phyloP scores from a whole-genome alignment of 2,329 filamentous ascomycete species.

The Fusarium sp. region DNA sequence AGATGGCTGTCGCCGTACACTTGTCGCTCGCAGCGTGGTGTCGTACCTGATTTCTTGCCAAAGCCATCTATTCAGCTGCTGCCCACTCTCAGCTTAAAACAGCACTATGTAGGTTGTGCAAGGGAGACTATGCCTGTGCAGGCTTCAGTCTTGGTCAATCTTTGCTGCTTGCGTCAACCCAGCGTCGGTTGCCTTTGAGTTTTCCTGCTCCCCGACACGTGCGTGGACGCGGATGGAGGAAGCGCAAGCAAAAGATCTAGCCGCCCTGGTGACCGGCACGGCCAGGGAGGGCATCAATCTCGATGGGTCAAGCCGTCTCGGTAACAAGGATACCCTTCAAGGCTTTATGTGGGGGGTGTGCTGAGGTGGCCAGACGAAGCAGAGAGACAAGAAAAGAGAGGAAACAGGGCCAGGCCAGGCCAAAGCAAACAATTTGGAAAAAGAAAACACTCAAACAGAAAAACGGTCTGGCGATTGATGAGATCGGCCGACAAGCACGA shows the following conservation, averaged over 20 bases:
- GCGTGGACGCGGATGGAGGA: conserved; percentile 11
- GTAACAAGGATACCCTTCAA: conserved; percentile 14
- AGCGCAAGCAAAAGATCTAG: conserved; percentile 31
- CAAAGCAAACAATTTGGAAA: not conserved
- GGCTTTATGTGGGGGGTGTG: not conserved
- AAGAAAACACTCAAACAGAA: not conserved
- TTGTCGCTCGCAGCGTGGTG: not conserved
- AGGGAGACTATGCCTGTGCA: conserved; percentile 12
- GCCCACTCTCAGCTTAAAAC: conserved; percentile 26
- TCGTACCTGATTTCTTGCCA: conserved; percentile 11
- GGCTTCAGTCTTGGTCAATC: conserved; percentile 21
- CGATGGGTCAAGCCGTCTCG: conserved; percentile 14
- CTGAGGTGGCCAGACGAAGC: not conserved
- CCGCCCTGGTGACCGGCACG: conserved; percentile 21
- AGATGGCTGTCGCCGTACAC: not conserved
- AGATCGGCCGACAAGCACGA: not conserved
- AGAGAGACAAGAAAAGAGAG: not conserved
- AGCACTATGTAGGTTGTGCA: conserved; percentile 3
- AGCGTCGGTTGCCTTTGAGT: conserved; percentile 6
- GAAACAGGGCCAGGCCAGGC: not conserved
- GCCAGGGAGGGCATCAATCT: conserved; percentile 29
- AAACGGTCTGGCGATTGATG: not conserved
- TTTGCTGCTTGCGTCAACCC: conserved; percentile 32
- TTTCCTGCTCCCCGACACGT: conserved; percentile 23
- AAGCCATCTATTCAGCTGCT: not conserved